Conservation (phyloP, 495 filamentous ascomycete genomes). For the Apiosordaria backusii region DNA sequence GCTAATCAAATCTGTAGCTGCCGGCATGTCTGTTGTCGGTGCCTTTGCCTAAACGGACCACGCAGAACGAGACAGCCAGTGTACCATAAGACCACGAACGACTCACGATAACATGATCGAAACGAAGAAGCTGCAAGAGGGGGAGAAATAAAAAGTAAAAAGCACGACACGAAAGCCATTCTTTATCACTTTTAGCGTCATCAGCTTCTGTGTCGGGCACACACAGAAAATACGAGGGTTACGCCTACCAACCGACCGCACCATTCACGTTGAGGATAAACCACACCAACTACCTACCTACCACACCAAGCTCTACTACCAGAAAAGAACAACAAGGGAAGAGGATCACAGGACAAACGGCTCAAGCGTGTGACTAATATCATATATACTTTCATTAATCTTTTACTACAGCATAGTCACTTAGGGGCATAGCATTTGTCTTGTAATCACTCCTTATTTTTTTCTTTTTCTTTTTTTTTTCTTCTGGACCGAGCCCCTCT, state of each 20-base stretch:
- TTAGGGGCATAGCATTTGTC: background rate
- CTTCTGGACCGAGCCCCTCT: background rate
- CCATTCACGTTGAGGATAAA: background rate
- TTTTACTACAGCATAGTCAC: background rate
- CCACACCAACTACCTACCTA: background rate
- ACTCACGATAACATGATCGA: background rate
- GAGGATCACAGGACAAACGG: background rate
- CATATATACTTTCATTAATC: background rate
- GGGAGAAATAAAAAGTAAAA: background rate
- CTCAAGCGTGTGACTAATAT: background rate
- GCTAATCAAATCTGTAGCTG: constrained; percentile 25
- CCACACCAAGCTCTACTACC: background rate
- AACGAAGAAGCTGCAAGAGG: background rate
- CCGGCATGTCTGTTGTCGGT: constrained; percentile 29
- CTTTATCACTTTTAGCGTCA: background rate
- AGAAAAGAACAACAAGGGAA: constrained; percentile 11
- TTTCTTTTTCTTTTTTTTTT: constrained; percentile 7
- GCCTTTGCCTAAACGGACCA: constrained; percentile 34
- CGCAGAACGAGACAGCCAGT: background rate
- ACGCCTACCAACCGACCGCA: background rate
- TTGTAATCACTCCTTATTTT: constrained; percentile 13
- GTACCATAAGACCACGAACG: constrained; percentile 6
- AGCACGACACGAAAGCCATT: background rate
- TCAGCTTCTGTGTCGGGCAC: background rate
- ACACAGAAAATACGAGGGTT: background rate